phyloP scores from a whole-genome alignment of 345 rosid genomes.

The Zanthoxylum bungeanum region DNA sequence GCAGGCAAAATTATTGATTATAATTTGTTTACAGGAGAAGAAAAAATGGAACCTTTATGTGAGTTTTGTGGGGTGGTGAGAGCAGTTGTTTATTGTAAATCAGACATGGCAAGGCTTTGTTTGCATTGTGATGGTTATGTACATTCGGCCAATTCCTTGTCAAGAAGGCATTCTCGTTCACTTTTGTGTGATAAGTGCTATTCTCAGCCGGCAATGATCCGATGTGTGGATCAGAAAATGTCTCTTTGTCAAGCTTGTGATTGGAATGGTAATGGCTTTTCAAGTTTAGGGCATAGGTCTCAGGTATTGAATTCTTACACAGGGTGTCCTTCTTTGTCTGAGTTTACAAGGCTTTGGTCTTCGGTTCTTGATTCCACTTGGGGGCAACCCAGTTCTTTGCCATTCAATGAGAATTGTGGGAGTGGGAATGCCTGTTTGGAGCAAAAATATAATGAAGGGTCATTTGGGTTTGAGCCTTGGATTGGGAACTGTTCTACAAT shows the following conservation, averaged over 20 bases:
- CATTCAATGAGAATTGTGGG: slow-evolving; percentile 25
- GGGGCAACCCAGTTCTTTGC: slow-evolving; percentile 19
- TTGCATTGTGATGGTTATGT: slow-evolving; percentile 54
- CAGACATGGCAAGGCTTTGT: slow-evolving; percentile 68
- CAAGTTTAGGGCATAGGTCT: slow-evolving; percentile 37
- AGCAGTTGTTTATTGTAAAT: slow-evolving; percentile 63
- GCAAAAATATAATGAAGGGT: slow-evolving; percentile 21
- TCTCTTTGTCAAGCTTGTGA: slow-evolving; percentile 64
- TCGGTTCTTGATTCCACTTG: slow-evolving; percentile 42
- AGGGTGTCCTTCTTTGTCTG: slow-evolving; percentile 59
- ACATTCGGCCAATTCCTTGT: slow-evolving; percentile 67
- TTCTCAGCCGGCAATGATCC: slow-evolving; percentile 45
- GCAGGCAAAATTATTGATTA: too few species aligned
- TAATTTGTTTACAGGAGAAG: too few species aligned
- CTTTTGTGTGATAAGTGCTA: slow-evolving; percentile 60
- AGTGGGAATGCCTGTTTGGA: slow-evolving; percentile 22
- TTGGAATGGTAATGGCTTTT: slow-evolving; percentile 43
- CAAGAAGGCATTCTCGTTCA: slow-evolving; percentile 58
- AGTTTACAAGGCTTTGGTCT: slow-evolving; percentile 56
- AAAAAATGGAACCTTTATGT: slow-evolving; percentile 55
- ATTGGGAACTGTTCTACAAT: slow-evolving; percentile 17
- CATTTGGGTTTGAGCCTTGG: slow-evolving; percentile 35
- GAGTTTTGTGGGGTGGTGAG: slow-evolving; percentile 48
- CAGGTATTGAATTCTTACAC: slow-evolving; percentile 41
- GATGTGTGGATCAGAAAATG: slow-evolving; percentile 52